Evolutionary conservation across 1,139 yeast genomes (phyloP), one percentile per base, ranked within the genome.

Genomic region (Yamadazyma kanchanaburiensis): DNA sequence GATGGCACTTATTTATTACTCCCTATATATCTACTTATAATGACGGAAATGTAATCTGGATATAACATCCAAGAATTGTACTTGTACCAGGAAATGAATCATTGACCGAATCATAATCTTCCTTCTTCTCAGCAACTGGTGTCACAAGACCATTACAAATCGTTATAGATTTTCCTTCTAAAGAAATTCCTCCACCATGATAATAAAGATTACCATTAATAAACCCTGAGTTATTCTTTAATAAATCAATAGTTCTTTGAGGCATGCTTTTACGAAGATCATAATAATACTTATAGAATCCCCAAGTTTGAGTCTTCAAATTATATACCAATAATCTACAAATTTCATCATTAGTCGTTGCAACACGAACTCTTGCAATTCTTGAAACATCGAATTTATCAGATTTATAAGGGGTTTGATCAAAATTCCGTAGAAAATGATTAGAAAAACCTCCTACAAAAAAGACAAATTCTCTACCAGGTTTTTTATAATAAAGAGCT

Each of bases 241-340:
- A 34, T 20, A 42, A 37, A 4, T 56, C 49, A n/a, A 56, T 34
- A 30, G 50, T 53, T 16, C 38, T 35, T 4, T 50, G 49, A 15
- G 49, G 48, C 4, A 52, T 33, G 11, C 52, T 48, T 28, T 53
- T 58, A 22, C 50, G 41, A 10, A 61, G 38, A 34, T 65, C 69
- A 37, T 53, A 58, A 39, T 53, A 59, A 40, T 55, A 66, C 23
- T 58, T 48, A 39, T 58, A 43, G 38, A 62, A 68, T 25, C 58
- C 53, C 73, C 73, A 68, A 3, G 65, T 63, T 41, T 66, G 73
- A 1, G 73, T 63, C 28, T 55, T 59, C 25, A 67, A 46, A 39
- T 66, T 65, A 29, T 64, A 54, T 4, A 57, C 62, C 12, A 66
- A 54, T 14, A 68, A 45, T 26, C 74, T 49, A 28, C 60, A 50